Base-by-base conservation (phyloP, 176 grass and related monocot species). In the Canna indica region DNA sequence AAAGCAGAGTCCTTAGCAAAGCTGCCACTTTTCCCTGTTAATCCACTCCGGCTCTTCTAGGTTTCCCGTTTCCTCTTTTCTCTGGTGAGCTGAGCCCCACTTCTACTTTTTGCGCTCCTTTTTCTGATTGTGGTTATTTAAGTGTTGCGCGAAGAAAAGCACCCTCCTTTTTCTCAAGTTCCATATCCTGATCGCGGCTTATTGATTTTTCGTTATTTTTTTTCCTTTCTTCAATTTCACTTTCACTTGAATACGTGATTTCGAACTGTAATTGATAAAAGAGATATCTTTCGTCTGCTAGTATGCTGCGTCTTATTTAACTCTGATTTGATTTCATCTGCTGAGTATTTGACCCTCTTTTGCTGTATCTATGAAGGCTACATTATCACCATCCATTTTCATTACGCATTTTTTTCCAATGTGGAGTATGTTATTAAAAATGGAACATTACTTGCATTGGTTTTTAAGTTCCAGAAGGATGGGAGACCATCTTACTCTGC, bases 401-500 rank as follows among this genome's bases (percentile, higher is more conserved):
- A 31, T 22, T 14, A 30, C 32, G 5, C 47, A 42, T 12, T 31
- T 6, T 58, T n/a, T n/a, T n/a, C n/a, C n/a, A n/a, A n/a, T n/a
- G n/a, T n/a, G n/a, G n/a, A n/a, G n/a, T n/a, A n/a, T n/a, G n/a
- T n/a, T n/a, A n/a, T n/a, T n/a, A n/a, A n/a, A n/a, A n/a, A n/a
- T n/a, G n/a, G n/a, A n/a, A n/a, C n/a, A n/a, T n/a, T n/a, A 28
- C 31, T 64, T 70, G 76, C 4, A n/a, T 60, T 60, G 58, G 58
- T 27, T 30, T 60, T 30, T 60, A 30, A 30, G 26, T 60, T 22
- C 20, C 34, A 85, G 70, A n/a, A 30, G 38, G 14, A 97, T 97
- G 94, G 94, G 86, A 71, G 94, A 99, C 47, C 89, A 99, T 80
- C 84, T 93, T n/a, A 83, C 86, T 75, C 79, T 99, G 83, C 69